phyloP scores from a whole-genome alignment of 768 basidiomycete genomes.

The Pleurotus djamor region DNA sequence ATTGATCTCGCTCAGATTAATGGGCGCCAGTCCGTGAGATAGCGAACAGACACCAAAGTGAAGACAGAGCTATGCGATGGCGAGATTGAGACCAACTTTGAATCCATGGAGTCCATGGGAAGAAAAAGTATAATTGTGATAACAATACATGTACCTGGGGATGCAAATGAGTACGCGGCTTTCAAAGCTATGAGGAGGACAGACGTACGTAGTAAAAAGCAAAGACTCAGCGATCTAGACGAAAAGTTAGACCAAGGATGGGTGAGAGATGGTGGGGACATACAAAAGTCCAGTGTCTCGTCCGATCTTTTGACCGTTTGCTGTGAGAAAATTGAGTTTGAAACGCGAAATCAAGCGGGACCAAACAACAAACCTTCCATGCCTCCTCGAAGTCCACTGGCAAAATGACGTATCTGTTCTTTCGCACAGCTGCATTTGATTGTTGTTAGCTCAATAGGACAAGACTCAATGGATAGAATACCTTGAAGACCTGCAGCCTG shows the following conservation, averaged over 20 bases:
- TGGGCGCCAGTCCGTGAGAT: conserved; percentile 71
- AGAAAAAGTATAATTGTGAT: not conserved
- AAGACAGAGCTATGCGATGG: conserved; percentile 45
- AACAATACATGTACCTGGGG: not conserved
- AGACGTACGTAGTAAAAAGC: not conserved
- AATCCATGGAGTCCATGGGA: no score
- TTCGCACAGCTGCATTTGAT: conserved; percentile 76
- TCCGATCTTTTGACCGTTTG: conserved; percentile 95
- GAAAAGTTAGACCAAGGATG: not conserved
- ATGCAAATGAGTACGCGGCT: not conserved
- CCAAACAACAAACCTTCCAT: conserved; percentile 91
- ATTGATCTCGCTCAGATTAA: conserved; percentile 78
- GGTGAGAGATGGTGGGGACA: conserved; percentile 27
- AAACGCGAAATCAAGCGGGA: conserved; percentile 33
- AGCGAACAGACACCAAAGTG: conserved; percentile 85
- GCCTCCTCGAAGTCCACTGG: conserved; percentile 99
- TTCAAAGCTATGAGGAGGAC: not conserved
- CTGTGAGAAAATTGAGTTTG: conserved; percentile 49
- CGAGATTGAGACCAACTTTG: no score
- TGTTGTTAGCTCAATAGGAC: conserved; percentile 1
- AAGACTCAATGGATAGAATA: conserved; percentile 16
- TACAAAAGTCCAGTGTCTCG: conserved; percentile 97
- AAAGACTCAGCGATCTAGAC: not conserved
- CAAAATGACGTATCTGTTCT: conserved; percentile 96
- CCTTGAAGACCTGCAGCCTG: conserved; percentile 98